Conservation (phyloP, 495 filamentous ascomycete species). For the Parachaetomium inaequale region DNA sequence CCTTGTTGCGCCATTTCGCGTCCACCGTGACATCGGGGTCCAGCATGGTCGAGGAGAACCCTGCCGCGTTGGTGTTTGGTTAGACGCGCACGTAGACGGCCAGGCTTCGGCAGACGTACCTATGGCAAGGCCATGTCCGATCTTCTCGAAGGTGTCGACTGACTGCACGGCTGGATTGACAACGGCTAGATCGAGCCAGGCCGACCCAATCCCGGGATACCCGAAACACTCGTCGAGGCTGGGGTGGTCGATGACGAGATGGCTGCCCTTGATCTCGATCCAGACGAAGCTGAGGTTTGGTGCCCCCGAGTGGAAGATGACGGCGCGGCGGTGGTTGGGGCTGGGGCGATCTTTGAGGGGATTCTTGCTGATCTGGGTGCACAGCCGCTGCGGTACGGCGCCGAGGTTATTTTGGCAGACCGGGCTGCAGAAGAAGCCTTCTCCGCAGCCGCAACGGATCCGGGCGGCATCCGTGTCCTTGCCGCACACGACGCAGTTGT, state of each 20-base stretch:
- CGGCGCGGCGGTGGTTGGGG: constrained; percentile 6
- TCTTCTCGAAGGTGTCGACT: neutral
- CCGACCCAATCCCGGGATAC: no score
- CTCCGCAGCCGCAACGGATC: neutral
- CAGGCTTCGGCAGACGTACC: neutral
- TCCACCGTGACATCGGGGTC: neutral
- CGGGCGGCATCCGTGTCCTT: neutral
- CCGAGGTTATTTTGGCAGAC: neutral
- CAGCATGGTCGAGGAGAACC: neutral
- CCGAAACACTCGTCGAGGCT: neutral
- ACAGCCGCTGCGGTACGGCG: neutral
- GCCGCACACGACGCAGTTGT: neutral
- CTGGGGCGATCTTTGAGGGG: neutral
- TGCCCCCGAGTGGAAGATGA: neutral
- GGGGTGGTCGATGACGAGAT: constrained; percentile 5
- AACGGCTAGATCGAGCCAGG: constrained; percentile 5
- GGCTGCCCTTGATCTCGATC: constrained; percentile 3
- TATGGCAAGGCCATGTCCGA: constrained; percentile 5
- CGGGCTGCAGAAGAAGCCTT: neutral
- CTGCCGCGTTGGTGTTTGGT: neutral
- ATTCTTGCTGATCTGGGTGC: neutral
- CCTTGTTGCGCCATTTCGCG: neutral
- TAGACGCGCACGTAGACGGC: neutral
- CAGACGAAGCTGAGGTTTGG: neutral
- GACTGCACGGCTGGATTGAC: neutral